Conservation (phyloP, 176 grass and related monocot genomes). For the Cymbopogon citratus region DNA sequence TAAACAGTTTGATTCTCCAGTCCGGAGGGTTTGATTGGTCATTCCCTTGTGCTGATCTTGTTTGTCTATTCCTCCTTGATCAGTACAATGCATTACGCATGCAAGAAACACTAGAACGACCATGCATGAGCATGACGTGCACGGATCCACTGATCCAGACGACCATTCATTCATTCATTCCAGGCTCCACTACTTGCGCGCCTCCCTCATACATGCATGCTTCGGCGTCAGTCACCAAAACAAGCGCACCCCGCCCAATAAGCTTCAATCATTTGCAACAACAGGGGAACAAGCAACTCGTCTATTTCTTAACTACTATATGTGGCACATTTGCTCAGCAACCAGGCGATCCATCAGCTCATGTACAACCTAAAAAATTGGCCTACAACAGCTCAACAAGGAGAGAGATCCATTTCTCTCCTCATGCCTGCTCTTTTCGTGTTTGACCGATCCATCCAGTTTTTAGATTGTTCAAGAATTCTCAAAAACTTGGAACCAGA, state of each 20-base stretch:
- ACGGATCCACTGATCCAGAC: no score
- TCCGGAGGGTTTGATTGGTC: no score
- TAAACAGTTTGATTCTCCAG: no score
- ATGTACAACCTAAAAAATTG: conserved; percentile 12
- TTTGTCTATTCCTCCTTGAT: no score
- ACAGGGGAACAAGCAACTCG: neutral
- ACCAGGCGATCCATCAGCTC: neutral
- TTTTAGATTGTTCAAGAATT: conserved; percentile 1
- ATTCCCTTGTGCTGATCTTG: no score
- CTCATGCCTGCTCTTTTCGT: neutral
- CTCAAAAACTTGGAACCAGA: neutral
- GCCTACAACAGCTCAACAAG: neutral
- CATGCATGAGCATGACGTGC: neutral
- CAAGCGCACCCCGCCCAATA: no score
- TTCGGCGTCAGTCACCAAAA: no score
- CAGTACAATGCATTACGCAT: no score
- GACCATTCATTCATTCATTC: neutral
- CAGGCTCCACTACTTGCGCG: no score
- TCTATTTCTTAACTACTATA: conserved; percentile 1
- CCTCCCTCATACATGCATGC: no score
- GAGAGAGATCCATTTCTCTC: neutral
- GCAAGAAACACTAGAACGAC: no score
- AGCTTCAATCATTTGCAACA: neutral
- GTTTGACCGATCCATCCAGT: neutral
- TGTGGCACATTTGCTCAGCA: conserved; percentile 19